Conservation (phyloP, 2,329 filamentous ascomycete species). For the Fusarium agapanthi region DNA sequence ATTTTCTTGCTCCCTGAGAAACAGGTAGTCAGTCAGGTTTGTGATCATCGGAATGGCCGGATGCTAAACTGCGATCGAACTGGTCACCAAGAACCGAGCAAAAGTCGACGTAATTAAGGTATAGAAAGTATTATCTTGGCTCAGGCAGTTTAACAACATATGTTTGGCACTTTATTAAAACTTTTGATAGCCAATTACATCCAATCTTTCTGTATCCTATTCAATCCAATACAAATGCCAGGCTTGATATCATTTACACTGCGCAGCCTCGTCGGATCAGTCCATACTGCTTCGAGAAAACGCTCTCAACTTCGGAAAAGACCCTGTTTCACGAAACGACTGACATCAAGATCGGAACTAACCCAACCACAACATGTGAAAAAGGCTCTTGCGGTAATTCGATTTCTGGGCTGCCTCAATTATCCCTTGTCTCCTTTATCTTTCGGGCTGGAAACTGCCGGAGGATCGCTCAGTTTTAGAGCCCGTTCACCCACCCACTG, state of each 20-base stretch:
- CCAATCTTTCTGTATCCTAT: not conserved
- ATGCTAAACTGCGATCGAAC: not conserved
- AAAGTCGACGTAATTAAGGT: not conserved
- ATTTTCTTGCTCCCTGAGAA: no score
- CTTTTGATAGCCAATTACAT: not conserved
- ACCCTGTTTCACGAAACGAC: constrained; percentile 28
- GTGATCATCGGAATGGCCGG: constrained; percentile 7
- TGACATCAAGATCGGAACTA: constrained; percentile 27
- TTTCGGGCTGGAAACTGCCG: constrained; percentile 23
- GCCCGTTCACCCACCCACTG: constrained; percentile 14
- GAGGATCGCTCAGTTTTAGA: constrained; percentile 10
- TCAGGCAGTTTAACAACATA: not conserved
- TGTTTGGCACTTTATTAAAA: not conserved
- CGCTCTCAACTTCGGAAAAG: not conserved
- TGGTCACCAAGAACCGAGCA: not conserved
- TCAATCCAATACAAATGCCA: not conserved
- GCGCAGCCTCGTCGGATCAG: constrained; percentile 2
- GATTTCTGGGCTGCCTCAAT: not conserved
- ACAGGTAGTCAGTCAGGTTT: not conserved
- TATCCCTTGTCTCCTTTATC: constrained; percentile 18
- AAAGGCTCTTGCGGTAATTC: not conserved
- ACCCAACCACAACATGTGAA: constrained; percentile 13
- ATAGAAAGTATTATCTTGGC: not conserved
- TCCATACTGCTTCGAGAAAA: constrained; percentile 6
- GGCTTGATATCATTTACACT: not conserved